Evolutionary conservation across 306 rosid genomes (phyloP).

Genomic region (Biancaea sappan): DNA sequence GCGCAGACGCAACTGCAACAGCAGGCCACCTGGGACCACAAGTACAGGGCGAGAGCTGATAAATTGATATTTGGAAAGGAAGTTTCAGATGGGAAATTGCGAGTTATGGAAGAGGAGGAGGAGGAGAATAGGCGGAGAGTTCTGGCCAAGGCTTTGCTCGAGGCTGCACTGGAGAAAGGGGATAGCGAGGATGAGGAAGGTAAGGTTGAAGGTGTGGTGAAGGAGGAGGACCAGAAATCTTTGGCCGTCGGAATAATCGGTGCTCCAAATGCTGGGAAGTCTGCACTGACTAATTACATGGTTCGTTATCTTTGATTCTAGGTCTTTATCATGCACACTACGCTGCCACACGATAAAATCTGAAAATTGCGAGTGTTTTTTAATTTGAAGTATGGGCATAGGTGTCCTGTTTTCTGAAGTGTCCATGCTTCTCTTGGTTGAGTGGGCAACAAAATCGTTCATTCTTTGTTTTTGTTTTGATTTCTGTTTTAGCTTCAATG

Average conservation of each 20-base stretch:
- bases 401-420: background rate
- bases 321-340: no score
- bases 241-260: slow-evolving; percentile 88
- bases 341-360: no score
- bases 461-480: background rate
- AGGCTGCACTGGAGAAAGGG: slow-evolving; percentile 56
- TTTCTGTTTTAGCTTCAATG: background rate
- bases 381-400: no score
- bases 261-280: slow-evolving; percentile 96
- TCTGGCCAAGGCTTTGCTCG: slow-evolving; percentile 78
- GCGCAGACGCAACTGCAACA: background rate
- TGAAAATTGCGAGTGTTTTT: no score
- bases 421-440: background rate
- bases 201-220: slow-evolving; percentile 38
- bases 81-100: slow-evolving; percentile 45
- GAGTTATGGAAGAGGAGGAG: slow-evolving; percentile 49
- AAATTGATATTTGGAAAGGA: slow-evolving; percentile 43
- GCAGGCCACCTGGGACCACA: slow-evolving; percentile 62
- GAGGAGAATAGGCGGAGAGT: slow-evolving; percentile 58
- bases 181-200: slow-evolving; percentile 45
- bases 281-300: slow-evolving; percentile 86
- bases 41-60: slow-evolving; percentile 61
- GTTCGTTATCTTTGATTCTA: slow-evolving; percentile 40
- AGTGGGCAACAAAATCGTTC: background rate
- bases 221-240: slow-evolving; percentile 87